Conservation (phyloP, 2,329 filamentous ascomycete species). For the Claviceps sp. region DNA sequence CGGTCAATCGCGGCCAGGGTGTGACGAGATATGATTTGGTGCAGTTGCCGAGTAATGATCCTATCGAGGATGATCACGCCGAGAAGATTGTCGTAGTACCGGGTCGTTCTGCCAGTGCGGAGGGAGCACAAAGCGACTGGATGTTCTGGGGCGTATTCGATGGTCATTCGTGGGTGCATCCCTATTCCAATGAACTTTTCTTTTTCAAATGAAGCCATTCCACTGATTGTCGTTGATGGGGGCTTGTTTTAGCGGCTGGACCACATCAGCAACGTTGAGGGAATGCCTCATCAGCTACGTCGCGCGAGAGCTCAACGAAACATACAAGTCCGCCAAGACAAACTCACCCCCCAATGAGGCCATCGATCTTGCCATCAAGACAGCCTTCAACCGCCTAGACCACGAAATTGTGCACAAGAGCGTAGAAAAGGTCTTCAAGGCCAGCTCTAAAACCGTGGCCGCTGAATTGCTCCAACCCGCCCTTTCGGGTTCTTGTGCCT, state of each 20-base stretch:
- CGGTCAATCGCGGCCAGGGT: conserved; percentile 77
- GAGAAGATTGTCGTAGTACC: conserved; percentile 95
- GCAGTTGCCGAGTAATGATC: conserved; percentile 90
- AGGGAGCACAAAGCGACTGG: conserved; percentile 57
- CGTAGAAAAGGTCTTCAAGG: conserved; percentile 79
- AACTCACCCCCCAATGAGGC: conserved; percentile 61
- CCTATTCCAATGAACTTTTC: conserved; percentile 4
- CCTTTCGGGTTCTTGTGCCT: conserved; percentile 89
- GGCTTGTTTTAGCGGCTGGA: conserved; percentile 61
- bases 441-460: conserved; percentile 77
- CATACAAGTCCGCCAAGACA: conserved; percentile 61
- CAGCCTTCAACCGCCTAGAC: conserved; percentile 76
- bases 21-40: conserved; percentile 91
- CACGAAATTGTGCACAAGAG: conserved; percentile 91
- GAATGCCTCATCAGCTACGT: conserved; percentile 88
- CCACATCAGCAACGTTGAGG: conserved; percentile 88
- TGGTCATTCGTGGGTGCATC: conserved; percentile 64
- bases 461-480: conserved; percentile 87
- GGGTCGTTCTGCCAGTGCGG: conserved; percentile 30
- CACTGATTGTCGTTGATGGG: background rate
- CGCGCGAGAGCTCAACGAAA: conserved; percentile 80
- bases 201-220: background rate
- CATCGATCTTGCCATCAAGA: conserved; percentile 84
- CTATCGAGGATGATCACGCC: conserved; percentile 95
- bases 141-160: conserved; percentile 99